Evolutionary conservation across 2,329 filamentous ascomycete genomes (phyloP).

Genomic region (Akanthomyces muscarius): DNA sequence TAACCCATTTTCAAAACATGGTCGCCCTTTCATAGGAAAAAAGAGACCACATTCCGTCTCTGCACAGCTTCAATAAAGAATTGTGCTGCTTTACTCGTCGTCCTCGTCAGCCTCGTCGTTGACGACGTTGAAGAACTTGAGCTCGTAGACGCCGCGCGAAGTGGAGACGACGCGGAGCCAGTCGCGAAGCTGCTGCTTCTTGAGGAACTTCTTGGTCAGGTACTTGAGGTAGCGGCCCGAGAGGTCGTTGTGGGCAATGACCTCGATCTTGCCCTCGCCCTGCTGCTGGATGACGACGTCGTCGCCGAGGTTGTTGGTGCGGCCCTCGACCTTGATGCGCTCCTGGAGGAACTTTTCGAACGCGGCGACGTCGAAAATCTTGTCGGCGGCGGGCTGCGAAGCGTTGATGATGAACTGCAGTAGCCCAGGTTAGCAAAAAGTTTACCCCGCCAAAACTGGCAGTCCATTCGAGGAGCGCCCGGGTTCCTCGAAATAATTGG

Average conservation of each 20-base stretch:
- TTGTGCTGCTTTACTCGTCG: constrained; percentile 69
- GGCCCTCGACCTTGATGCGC: constrained; percentile 99
- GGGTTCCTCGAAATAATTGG: background rate
- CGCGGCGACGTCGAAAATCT: constrained; percentile 98
- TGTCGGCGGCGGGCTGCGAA: constrained; percentile 95
- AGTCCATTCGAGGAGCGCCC: background rate
- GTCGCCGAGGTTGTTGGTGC: constrained; percentile 96
- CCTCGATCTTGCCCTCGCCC: constrained; percentile 96
- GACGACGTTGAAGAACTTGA: constrained; percentile 99
- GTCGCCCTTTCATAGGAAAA: background rate
- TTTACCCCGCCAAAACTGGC: background rate
- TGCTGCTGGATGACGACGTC: constrained; percentile 83
- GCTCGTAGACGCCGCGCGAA: constrained; percentile 97
- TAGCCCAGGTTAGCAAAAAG: constrained; percentile 17
- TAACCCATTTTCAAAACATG: constrained; percentile 1
- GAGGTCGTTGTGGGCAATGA: constrained; percentile 95
- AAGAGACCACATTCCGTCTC: background rate
- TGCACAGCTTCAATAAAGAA: constrained; percentile 18
- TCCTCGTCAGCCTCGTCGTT: constrained; percentile 98
- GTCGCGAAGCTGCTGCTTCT: constrained; percentile 99
- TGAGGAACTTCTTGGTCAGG: constrained; percentile 99
- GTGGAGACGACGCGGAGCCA: constrained; percentile 99
- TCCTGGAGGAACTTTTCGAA: constrained; percentile 99
- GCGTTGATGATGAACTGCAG: constrained; percentile 98
- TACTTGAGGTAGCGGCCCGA: constrained; percentile 99